Evolutionary conservation across 352 stramenopile species (phyloP), one percentile per base, ranked within the genome.

Genomic region (Globisporangium radiosum): DNA sequence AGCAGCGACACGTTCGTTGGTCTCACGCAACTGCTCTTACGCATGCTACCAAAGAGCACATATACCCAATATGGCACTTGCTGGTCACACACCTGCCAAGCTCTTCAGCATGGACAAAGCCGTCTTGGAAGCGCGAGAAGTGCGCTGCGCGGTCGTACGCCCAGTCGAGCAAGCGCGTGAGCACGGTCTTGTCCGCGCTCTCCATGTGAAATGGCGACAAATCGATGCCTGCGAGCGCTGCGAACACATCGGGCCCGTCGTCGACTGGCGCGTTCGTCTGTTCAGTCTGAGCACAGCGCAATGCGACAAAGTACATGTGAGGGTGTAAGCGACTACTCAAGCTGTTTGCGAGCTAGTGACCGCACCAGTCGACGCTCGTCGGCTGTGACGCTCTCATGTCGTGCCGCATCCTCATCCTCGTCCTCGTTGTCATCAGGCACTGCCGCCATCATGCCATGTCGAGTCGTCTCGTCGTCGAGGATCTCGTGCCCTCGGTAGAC

Each of bases 91-190:
- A 58, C 45, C 25, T 33, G 5, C 63, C 71, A 15, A 89, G 64
- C 39, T 89, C 79, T 17, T 78, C 60, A 6, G 72, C 75, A 50
- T 79, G 74, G 15, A 89, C 65, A 42, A 76, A 70, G 15, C 67
- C 71, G 66, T 90, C 79, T 3, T 64, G 54, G 50, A 81, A 76
- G 9, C 60, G 55, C 6, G 70, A 78, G 17, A 71, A 58, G 37
- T 47, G 52, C 6, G 69, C 75, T 13, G 78, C 69, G 58, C 70
- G 66, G 56, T 78, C 68, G 62, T 90, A 90, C 11, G 79, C 74
- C 77, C 77, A 90, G 44, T 87, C 77, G 19, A 90, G 69, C 37
- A 90, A 72, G 17, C 66, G 64, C 39, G 73, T 64, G 15, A 90
- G 70, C 17, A 82, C 64, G 38, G 66, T 54, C 44, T 68, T 71